Conservation (phyloP, 495 filamentous ascomycete species). For the Aspergillus nidulans region DNA sequence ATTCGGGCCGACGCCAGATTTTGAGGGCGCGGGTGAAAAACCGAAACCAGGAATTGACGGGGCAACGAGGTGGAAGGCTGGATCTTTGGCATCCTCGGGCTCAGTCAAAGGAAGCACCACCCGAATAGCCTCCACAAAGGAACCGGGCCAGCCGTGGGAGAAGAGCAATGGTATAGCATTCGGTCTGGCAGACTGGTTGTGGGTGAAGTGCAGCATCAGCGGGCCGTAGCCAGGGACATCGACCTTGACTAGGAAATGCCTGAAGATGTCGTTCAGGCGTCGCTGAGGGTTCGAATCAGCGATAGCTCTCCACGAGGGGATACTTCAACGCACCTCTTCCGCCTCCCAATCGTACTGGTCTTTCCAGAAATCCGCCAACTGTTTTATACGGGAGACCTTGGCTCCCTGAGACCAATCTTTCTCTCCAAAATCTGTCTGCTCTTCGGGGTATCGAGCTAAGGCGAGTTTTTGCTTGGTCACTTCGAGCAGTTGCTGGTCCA, state of each 20-base stretch:
- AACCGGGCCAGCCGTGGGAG: conserved; percentile 57
- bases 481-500: too few relatives aligned
- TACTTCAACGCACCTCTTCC: too few relatives aligned
- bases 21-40: neutral
- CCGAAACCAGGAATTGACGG: conserved; percentile 72
- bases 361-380: too few relatives aligned
- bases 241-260: conserved; percentile 34
- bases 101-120: conserved; percentile 54
- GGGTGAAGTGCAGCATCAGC: conserved; percentile 45
- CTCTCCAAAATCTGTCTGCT: too few relatives aligned
- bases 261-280: conserved; percentile 37
- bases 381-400: too few relatives aligned
- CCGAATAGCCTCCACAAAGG: conserved; percentile 62
- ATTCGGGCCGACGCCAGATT: neutral
- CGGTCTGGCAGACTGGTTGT: conserved; percentile 46
- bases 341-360: conserved; percentile 31
- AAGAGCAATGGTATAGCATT: conserved; percentile 58
- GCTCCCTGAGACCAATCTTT: too few relatives aligned
- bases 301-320: too few relatives aligned
- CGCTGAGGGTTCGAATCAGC: too few relatives aligned
- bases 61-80: conserved; percentile 63
- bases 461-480: too few relatives aligned
- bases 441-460: too few relatives aligned
- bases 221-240: conserved; percentile 35
- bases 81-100: conserved; percentile 33